Base-by-base conservation (phyloP, 208 protist species). In the Trypanosoma cruzi region DNA sequence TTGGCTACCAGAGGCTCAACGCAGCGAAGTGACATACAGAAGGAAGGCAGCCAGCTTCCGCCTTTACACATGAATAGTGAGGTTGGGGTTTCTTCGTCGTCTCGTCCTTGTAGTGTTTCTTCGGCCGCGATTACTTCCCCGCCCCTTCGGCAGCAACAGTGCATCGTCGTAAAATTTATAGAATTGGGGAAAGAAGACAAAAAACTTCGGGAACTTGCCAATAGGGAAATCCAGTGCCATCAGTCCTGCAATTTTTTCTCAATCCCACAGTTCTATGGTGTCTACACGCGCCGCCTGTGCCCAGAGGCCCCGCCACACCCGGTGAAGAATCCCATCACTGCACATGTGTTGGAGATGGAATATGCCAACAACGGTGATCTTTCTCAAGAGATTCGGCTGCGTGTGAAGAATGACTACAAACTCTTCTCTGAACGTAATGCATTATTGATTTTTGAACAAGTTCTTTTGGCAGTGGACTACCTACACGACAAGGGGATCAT, bases 401-500 rank as follows among this genome's bases (percentile, higher is more conserved):
- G 87, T 22, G 22, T 29, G 0, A 65, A 68, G 36, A 70, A 61
- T 52, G 62, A 52, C 16, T 53, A 66, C 29, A 58, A 66, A 31
- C 50, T 42, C 10, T 84, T 93, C 65, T 68, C 61, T 26, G 87
- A 90, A 56, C 77, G 70, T 55, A 84, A 93, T 40, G 80, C 80
- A 13, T 59, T 64, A 18, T 75, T 89, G 13, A 37, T 90, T 18
- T 93, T 90, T 64, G 57, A 90, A 11, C 90, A 96, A 73, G 71
- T 96, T 3, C 74, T 93, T 0, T 61, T 91, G 24, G 94, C 86
- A 29, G 71, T 97, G 0, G 62, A 94, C 71, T 85, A 97, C 69
- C 65, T 97, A 14, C 94, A 97, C 73, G 79, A 68, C 24, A 74
- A 87, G 53, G 62, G 81, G 57, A 94, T 96, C 62, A 86, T 97